phyloP scores from a whole-genome alignment of 2,329 filamentous ascomycete genomes.

The Botrytis porri region DNA sequence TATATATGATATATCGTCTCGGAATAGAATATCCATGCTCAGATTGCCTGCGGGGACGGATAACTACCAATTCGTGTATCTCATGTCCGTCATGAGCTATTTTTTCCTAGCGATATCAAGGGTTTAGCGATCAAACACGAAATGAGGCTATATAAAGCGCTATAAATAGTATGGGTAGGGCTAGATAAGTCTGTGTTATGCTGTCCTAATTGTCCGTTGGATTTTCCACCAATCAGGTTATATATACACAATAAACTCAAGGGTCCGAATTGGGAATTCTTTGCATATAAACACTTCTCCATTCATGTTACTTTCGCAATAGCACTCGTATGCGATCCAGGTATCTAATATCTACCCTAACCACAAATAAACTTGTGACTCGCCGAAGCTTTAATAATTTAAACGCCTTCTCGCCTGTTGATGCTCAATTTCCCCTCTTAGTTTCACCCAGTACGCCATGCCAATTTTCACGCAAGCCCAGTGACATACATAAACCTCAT shows the following conservation, averaged over 20 bases:
- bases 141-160: background rate
- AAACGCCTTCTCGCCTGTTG: conserved; percentile 6
- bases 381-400: background rate
- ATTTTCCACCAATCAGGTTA: background rate
- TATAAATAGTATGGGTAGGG: background rate
- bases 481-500: background rate
- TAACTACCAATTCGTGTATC: background rate
- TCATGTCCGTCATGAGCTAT: background rate
- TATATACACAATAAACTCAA: background rate
- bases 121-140: background rate
- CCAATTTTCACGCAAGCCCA: background rate
- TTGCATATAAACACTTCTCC: background rate
- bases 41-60: background rate
- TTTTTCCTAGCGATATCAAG: background rate
- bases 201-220: background rate
- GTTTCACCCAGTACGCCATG: conserved; percentile 7
- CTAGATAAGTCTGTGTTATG: background rate
- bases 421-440: background rate
- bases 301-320: background rate
- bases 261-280: background rate
- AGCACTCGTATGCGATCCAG: background rate
- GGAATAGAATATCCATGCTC: background rate
- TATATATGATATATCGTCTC: background rate
- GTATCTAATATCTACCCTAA: conserved; percentile 2
- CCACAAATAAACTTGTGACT: background rate